These are phyloP conservation scores for Quercus dentata DNA, from an alignment of 306 rosid genomes.

Conservation along the genomic window DNA sequence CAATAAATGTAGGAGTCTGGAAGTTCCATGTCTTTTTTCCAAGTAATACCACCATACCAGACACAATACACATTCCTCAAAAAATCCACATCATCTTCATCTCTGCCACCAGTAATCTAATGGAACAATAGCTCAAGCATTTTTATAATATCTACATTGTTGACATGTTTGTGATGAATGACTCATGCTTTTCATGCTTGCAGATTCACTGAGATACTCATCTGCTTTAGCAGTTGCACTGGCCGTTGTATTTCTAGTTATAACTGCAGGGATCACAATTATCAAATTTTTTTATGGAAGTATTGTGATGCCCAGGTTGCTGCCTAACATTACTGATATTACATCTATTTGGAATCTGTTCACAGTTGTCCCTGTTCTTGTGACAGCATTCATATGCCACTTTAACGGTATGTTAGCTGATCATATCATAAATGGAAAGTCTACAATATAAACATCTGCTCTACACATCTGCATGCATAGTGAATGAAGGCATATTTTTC, in stretches of 20 bases:
- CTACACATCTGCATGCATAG: background rate
- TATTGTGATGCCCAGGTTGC: conserved; percentile 49
- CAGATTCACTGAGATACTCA: conserved; percentile 61
- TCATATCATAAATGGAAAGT: background rate
- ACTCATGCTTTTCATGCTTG: conserved; percentile 25
- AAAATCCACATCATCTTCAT: background rate
- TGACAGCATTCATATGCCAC: conserved; percentile 74
- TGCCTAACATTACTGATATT: conserved; percentile 46
- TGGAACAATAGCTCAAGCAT: background rate
- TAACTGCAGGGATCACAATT: conserved; percentile 63
- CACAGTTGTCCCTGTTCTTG: conserved; percentile 69
- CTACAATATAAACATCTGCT: conserved; percentile 1
- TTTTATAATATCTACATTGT: background rate
- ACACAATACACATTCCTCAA: background rate
- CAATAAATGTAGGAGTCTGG: background rate
- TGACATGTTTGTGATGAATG: background rate
- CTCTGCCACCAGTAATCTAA: background rate
- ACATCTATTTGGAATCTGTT: conserved; percentile 62
- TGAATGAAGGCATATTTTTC: background rate
- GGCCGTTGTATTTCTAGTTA: conserved; percentile 56
- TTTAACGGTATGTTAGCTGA: conserved; percentile 46
- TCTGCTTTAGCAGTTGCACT: conserved; percentile 67
- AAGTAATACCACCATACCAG: background rate
- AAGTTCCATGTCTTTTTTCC: background rate
- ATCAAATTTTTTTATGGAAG: conserved; percentile 46